These are phyloP conservation scores for Plasmodium inui DNA, from an alignment of 169 alveolate genomes.

Conservation along the genomic window DNA sequence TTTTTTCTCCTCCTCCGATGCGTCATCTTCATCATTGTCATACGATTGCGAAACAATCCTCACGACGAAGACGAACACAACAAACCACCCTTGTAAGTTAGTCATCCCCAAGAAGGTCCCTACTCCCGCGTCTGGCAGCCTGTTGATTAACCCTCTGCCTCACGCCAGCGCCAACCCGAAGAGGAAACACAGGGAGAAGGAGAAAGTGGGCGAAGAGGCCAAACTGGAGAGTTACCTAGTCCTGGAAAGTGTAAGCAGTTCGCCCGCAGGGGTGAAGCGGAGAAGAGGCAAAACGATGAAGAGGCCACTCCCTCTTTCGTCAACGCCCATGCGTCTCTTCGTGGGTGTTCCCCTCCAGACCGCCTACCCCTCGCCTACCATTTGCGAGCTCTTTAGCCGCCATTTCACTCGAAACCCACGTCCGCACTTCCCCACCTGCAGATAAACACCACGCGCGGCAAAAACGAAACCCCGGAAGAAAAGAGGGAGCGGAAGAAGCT, in stretches of 20 bases:
- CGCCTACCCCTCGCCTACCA: no score
- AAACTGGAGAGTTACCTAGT: slow-evolving; percentile 45
- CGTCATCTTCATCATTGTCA: background rate
- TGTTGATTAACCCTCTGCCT: background rate
- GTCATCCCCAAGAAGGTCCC: slow-evolving; percentile 61
- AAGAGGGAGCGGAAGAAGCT: slow-evolving; percentile 84
- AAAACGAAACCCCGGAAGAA: slow-evolving; percentile 88
- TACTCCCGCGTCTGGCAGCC: background rate
- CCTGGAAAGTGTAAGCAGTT: slow-evolving; percentile 33
- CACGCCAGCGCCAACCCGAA: background rate
- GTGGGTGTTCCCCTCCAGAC: background rate
- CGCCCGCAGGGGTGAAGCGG: background rate
- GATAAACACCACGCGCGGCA: slow-evolving; percentile 77
- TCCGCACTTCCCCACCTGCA: background rate
- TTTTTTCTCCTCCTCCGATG: background rate
- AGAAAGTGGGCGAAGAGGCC: background rate
- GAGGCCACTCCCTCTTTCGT: background rate
- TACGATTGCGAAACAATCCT: slow-evolving; percentile 86
- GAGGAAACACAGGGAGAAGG: background rate
- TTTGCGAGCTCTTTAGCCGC: no score
- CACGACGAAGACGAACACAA: slow-evolving; percentile 84
- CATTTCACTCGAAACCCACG: background rate
- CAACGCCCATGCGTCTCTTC: background rate
- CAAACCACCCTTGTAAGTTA: slow-evolving; percentile 83
- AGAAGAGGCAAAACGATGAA: background rate